phyloP scores from a whole-genome alignment of 768 basidiomycete species.

The Mycena pura region DNA sequence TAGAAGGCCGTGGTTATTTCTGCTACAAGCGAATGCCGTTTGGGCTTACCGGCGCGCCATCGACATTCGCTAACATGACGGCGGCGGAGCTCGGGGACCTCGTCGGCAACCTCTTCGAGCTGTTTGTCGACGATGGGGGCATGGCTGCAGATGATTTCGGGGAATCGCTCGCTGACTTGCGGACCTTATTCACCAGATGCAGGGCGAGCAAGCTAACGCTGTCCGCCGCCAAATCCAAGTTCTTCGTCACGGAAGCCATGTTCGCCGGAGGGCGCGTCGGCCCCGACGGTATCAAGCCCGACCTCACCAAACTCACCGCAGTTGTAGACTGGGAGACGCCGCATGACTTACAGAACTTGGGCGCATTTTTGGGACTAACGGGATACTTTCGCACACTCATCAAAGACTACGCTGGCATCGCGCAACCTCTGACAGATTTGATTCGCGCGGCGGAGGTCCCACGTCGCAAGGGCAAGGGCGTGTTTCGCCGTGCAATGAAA shows the following conservation, averaged over 20 bases:
- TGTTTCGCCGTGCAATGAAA: conserved; percentile 35
- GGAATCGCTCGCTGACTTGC: neutral
- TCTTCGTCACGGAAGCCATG: conserved; percentile 42
- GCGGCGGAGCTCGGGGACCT: conserved; percentile 34
- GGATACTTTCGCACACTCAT: conserved; percentile 44
- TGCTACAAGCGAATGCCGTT: conserved; percentile 45
- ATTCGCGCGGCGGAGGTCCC: conserved; percentile 29
- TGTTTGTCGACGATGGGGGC: conserved; percentile 21
- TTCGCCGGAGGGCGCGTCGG: conserved; percentile 44
- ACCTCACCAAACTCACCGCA: conserved; percentile 43
- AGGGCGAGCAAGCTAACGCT: conserved; percentile 23
- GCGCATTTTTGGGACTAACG: conserved; percentile 15
- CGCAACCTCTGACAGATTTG: conserved; percentile 41
- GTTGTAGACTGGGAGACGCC: conserved; percentile 42
- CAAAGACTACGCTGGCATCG: conserved; percentile 39
- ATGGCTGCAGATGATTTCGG: conserved; percentile 18
- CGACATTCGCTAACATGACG: conserved; percentile 40
- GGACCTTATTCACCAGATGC: conserved; percentile 28
- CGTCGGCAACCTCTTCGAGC: conserved; percentile 16
- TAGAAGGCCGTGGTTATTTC: conserved; percentile 44
- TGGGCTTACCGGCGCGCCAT: conserved; percentile 46
- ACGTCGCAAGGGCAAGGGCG: conserved; percentile 23
- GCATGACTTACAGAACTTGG: conserved; percentile 15
- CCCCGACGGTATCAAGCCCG: conserved; percentile 40
- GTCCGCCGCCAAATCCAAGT: conserved; percentile 21